Conservation (phyloP, 371 early-diverging fungal genomes). For the Nematocida sp. region DNA sequence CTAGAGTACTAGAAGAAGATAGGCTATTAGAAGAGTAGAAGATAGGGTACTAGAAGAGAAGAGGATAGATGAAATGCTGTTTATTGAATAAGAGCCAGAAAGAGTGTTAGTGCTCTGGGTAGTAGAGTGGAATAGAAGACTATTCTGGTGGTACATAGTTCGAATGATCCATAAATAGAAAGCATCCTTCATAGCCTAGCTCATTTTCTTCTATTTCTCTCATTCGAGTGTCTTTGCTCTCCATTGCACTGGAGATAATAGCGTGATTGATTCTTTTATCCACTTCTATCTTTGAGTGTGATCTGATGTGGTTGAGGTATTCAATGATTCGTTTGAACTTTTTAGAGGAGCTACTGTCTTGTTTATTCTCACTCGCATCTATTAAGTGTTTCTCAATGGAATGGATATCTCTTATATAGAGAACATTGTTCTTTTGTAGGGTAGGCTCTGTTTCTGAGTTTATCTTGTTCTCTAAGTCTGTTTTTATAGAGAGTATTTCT, state of each 20-base stretch:
- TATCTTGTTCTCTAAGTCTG: neutral
- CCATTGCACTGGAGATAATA: neutral
- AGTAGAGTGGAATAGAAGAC: no score
- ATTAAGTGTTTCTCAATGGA: conserved; percentile 44
- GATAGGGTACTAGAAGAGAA: no score
- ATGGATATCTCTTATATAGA: conserved; percentile 26
- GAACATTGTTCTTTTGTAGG: neutral
- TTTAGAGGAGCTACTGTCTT: conserved; percentile 1
- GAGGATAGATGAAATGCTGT: no score
- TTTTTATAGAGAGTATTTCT: conserved; percentile 1
- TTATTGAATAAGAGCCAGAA: no score
- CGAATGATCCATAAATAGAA: conserved; percentile 35
- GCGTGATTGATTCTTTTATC: conserved; percentile 42
- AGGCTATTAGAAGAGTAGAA: no score
- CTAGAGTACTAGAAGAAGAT: no score
- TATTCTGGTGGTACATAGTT: conserved; percentile 15
- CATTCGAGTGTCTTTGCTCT: conserved; percentile 14
- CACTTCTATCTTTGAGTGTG: neutral
- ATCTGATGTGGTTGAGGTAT: conserved; percentile 35
- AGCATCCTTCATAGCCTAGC: conserved; percentile 18
- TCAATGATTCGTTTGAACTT: conserved; percentile 45
- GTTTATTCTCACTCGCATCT: conserved; percentile 39
- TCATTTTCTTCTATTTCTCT: neutral
- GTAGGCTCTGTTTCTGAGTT: conserved; percentile 3
- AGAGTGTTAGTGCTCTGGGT: no score